Base-by-base conservation (phyloP, 768 basidiomycete species). In the Dictyophora rubrovolvata region DNA sequence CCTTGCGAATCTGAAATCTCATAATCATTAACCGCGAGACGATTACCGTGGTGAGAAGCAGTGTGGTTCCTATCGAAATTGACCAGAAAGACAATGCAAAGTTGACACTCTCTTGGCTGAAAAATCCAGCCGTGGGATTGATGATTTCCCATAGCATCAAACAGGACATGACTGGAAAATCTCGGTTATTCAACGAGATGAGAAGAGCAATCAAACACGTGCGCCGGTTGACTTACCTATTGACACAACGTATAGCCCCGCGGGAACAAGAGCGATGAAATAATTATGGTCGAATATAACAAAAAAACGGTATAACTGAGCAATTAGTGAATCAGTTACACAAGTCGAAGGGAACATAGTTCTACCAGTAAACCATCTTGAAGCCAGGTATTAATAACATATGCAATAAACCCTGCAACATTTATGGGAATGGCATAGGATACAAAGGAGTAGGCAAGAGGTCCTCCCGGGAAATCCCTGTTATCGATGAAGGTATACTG, bases 391-490 rank as follows among this genome's bases (percentile, higher is more conserved):
- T 63, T 62, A 28, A 72, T 60, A 17, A 72, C 61, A 46, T 65
- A 72, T 18, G 67, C 61, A 1, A 68, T 64, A 17, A 65, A 69
- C 1, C 60, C 54, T 12, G 73, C 55, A 17, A 69, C 64, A 67
- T 64, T 60, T 65, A 70, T 67, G 66, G 68, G 16, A 65, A 58
- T 11, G 61, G 56, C 5, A n/a, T 5, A 42, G 42, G 42, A 3
- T 12, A 9, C 10, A 3, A 42, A 12, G 4, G 42, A 4, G 14
- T 51, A 51, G 14, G 50, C 50, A 10, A 22, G 21, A 22, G 50
- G 50, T 34, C 50, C 50, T 3, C 50, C 50, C 8, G 50, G 50
- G 14, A 51, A 51, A 51, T 51, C 50, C 17, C 50, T 5, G 28
- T 51, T 20, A 18, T 51, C 50, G 50, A 51, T 51, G 14, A 51